Evolutionary conservation across 768 basidiomycete species (phyloP).

Genomic region (Termitomyces heimii): DNA sequence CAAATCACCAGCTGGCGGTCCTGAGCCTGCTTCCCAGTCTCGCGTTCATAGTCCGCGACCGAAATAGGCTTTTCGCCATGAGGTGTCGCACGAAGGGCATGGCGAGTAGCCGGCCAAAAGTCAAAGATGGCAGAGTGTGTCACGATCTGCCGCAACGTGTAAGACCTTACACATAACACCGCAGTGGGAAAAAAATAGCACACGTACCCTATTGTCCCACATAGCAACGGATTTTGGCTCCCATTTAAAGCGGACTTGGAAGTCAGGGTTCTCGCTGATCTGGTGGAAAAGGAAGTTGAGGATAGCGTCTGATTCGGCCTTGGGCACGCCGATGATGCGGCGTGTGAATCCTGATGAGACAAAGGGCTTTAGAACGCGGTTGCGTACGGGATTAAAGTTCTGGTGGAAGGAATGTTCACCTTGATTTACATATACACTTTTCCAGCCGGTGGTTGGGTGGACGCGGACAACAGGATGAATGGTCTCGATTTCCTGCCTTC

Average conservation of each 20-base stretch:
- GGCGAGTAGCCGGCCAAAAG: conserved; percentile 72
- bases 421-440: conserved; percentile 78
- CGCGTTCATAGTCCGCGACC: conserved; percentile 61
- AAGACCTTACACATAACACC: background rate
- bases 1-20: conserved; percentile 72
- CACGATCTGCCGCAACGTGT: conserved; percentile 39
- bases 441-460: conserved; percentile 81
- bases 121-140: conserved; percentile 81
- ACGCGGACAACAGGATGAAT: conserved; percentile 81
- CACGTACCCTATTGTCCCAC: conserved; percentile 77
- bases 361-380: background rate
- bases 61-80: conserved; percentile 76
- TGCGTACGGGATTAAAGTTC: background rate
- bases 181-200: background rate
- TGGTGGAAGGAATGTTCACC: conserved; percentile 26
- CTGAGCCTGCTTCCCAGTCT: conserved; percentile 62
- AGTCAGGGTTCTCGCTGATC: conserved; percentile 64
- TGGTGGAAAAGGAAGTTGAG: conserved; percentile 66
- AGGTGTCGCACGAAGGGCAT: conserved; percentile 77
- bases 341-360: conserved; percentile 61
- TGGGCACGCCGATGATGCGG: conserved; percentile 72
- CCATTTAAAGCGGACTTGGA: conserved; percentile 77
- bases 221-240: conserved; percentile 71
- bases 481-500: conserved; percentile 62
- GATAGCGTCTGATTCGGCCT: conserved; percentile 74